phyloP scores from a whole-genome alignment of 2,329 filamentous ascomycete genomes.

The Colletotrichum tropicicola region DNA sequence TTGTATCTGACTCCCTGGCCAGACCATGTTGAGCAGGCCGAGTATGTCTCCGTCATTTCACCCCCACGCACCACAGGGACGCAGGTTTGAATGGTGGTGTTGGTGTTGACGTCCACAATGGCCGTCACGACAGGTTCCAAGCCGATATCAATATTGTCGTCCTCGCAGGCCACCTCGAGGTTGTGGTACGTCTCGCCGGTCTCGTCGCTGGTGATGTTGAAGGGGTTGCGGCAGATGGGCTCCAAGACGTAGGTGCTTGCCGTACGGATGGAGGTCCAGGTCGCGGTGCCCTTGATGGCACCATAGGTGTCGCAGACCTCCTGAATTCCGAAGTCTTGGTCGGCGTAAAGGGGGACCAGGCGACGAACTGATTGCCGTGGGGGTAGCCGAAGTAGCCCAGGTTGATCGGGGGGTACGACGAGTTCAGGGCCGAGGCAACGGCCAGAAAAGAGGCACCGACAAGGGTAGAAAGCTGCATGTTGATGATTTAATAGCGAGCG shows the following conservation, averaged over 20 bases:
- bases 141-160: background rate
- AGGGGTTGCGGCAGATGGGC: conserved; percentile 25
- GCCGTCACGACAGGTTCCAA: background rate
- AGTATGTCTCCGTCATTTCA: conserved; percentile 68
- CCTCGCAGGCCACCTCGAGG: conserved; percentile 20
- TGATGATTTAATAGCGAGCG: background rate
- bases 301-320: conserved; percentile 5
- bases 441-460: background rate
- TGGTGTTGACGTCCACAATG: conserved; percentile 5
- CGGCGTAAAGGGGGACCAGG: conserved; percentile 23
- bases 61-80: conserved; percentile 78
- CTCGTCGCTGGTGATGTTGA: conserved; percentile 4
- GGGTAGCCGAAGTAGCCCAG: background rate
- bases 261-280: conserved; percentile 2
- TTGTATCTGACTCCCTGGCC: no score
- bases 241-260: conserved; percentile 6
- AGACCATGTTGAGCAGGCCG: conserved; percentile 53
- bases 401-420: conserved; percentile 18
- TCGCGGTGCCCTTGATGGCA: conserved; percentile 1
- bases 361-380: conserved; percentile 2
- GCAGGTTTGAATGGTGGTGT: conserved; percentile 15
- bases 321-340: conserved; percentile 4
- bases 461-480: conserved; percentile 9
- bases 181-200: conserved; percentile 13
- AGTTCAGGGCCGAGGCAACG: background rate